Evolutionary conservation across 306 rosid species (phyloP), one percentile per base, ranked within the genome.

Genomic region (Urtica urens): DNA sequence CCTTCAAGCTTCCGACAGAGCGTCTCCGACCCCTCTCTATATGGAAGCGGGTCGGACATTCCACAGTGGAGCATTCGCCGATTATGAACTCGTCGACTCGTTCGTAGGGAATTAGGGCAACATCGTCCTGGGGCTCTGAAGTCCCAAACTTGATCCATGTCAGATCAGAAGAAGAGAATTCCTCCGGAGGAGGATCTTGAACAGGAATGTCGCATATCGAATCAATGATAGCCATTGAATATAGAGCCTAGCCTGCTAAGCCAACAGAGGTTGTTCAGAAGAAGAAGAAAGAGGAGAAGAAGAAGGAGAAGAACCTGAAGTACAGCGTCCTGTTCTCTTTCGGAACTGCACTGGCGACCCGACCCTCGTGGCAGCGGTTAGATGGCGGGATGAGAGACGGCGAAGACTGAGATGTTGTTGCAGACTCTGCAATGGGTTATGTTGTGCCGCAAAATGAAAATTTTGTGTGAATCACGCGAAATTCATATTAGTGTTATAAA

Each of bases 161-260:
- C 76, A 90, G 65, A 67, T 85, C 81, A 45, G 78, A 71, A 52
- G 95, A 64, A 51, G 77, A 77, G 44, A 90, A 85, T 29, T 90
- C 97, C 40, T 81, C 94, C 65, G 55, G 82, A 1, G 68, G 55
- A n/a, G 95, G 99, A 59, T 90, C 87, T 79, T 90, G 99, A 55
- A 85, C 49, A 19, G 79, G 80, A 76, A 90, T 63, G 59, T 69
- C 69, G 23, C 44, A 57, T 63, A 79, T 49, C 21, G 92, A 79
- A 71, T 81, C 94, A 55, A 90, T 72, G 43, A 79, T 63, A 53
- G 49, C 78, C 99, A 90, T 79, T n/a, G 23, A 38, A 14, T 37
- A 9, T 14, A 22, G 31, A 29, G 10, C 25, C 17, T 49, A 47
- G 27, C 21, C 27, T 43, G 26, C 49, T 19, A n/a, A n/a, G n/a